Conservation (phyloP, 345 rosid species). For the Salix caprea region DNA sequence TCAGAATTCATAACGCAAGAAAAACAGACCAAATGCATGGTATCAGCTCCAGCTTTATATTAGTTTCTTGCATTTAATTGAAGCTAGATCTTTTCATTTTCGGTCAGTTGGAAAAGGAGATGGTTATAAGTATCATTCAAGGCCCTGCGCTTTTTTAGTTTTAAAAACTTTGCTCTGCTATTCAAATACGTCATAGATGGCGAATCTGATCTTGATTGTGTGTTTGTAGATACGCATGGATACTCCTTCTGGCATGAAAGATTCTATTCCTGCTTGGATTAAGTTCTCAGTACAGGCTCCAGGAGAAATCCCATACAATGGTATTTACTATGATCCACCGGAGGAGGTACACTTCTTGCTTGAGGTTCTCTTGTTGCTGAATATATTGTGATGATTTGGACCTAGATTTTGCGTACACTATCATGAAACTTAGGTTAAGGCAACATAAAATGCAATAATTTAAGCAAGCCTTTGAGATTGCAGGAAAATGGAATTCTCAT, state of each 20-base stretch:
- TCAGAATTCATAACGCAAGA: not conserved
- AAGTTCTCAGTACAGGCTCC: conserved; percentile 92
- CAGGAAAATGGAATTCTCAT: not conserved
- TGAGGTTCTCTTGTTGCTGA: not conserved
- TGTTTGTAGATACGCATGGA: conserved; percentile 84
- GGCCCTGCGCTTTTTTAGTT: not conserved
- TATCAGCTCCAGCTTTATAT: not conserved
- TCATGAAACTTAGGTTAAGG: not conserved
- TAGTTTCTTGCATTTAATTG: not conserved
- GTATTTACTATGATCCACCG: conserved; percentile 93
- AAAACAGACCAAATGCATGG: not conserved
- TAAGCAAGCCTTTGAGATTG: not conserved
- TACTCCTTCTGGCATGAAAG: conserved; percentile 89
- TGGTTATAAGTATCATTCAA: too few species aligned
- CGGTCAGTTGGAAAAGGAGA: not conserved
- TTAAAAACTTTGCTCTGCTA: not conserved
- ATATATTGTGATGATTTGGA: conserved; percentile 4
- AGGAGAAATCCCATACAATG: conserved; percentile 89
- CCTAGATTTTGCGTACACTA: not conserved
- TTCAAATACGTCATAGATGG: not conserved
- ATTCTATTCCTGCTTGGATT: conserved; percentile 99
- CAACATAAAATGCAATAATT: not conserved
- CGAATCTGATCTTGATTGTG: conserved; percentile 8
- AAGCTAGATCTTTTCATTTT: not conserved
- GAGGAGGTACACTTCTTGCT: conserved; percentile 53